Evolutionary conservation across 78 protist genomes (phyloP).

Genomic region (slime mould (Dictyostelium discoideum)): DNA sequence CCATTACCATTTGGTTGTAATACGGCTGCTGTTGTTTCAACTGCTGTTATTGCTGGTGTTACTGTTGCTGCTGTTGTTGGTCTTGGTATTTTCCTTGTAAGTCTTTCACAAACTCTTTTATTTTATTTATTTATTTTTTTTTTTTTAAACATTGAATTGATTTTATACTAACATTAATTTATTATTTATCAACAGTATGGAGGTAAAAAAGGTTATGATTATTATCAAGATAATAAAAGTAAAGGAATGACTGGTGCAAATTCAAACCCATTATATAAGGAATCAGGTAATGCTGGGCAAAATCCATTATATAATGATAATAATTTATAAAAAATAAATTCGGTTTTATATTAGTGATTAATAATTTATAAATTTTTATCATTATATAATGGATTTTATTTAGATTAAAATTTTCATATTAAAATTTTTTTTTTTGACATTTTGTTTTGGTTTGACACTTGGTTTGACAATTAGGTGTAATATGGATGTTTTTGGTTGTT

Average conservation of each 20-base stretch:
- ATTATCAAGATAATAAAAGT: not conserved
- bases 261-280: not conserved
- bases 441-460: too few relatives aligned
- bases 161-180: not conserved
- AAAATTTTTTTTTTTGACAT: too few relatives aligned
- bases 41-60: conserved; percentile 54
- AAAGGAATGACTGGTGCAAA: not conserved
- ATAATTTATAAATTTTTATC: too few relatives aligned
- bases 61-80: conserved; percentile 27
- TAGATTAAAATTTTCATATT: too few relatives aligned
- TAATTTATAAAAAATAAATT: too few relatives aligned
- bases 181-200: not conserved
- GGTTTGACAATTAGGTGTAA: too few relatives aligned
- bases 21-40: conserved; percentile 22
- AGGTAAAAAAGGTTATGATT: conserved; percentile 31
- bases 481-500: too few relatives aligned
- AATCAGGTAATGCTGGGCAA: not conserved
- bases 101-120: not conserved
- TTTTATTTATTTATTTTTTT: too few relatives aligned
- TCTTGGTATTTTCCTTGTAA: not conserved
- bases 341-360: too few relatives aligned
- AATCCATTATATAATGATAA: not conserved
- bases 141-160: too few relatives aligned
- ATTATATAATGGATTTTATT: too few relatives aligned
- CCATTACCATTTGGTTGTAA: conserved; percentile 27